A percentile compares a stretch with the other conserved stretches of the same genome.
phyloP scores from a whole-genome alignment of 2,329 filamentous ascomycete species.

The Cladophialophora carrionii region DNA sequence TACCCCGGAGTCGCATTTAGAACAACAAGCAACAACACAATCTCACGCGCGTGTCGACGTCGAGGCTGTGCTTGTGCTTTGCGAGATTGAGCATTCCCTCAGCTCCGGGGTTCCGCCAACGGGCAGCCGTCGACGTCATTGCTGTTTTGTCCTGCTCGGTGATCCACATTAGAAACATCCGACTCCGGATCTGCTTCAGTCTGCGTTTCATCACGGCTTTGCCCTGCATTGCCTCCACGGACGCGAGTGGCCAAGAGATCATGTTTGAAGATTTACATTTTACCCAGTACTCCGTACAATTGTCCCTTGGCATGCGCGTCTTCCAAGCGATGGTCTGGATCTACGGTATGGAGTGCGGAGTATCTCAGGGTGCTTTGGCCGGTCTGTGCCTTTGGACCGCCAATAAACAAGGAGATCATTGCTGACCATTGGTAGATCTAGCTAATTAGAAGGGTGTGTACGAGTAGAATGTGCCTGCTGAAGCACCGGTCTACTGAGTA shows the following conservation, averaged over 20 bases:
- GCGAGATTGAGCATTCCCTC: conserved; percentile 5
- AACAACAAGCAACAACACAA: background rate
- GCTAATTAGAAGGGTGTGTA: background rate
- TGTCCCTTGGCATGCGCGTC: background rate
- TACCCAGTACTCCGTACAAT: too few relatives aligned
- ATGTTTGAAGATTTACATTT: background rate
- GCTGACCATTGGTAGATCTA: background rate
- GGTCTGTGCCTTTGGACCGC: too few relatives aligned
- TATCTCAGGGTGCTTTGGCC: background rate
- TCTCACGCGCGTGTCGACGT: background rate
- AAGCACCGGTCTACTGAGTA: background rate
- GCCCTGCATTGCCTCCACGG: background rate
- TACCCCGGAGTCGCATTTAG: background rate
- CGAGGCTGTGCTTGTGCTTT: conserved; percentile 4
- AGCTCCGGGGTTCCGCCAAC: background rate
- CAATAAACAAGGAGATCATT: background rate
- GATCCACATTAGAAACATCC: conserved; percentile 1
- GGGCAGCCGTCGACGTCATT: conserved; percentile 4
- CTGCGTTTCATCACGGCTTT: background rate
- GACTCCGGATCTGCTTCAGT: conserved; percentile 8
- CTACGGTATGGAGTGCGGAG: background rate
- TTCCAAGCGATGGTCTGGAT: background rate
- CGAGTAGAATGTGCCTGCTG: background rate
- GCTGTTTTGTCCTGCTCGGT: conserved; percentile 1
- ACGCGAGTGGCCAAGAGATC: background rate